Evolutionary conservation across 1,139 yeast genomes (phyloP), one percentile per base, ranked within the genome.

Genomic region (Scheffersomyces quercinus): DNA sequence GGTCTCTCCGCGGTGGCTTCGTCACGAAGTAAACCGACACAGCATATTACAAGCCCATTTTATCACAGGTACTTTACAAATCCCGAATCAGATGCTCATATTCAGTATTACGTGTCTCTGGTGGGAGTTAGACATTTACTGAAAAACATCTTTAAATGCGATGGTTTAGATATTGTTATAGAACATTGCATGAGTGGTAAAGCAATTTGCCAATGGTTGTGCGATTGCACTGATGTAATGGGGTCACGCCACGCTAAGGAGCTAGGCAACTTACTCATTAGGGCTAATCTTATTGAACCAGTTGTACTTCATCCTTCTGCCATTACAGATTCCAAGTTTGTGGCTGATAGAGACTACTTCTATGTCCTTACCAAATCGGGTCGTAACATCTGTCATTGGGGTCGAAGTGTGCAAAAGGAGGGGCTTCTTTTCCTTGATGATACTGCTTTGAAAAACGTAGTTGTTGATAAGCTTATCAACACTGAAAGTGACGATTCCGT

Each of bases 21-120:
- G 11, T n/a, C 3, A 5, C 29, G 20, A 30, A 24, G 28, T 24
- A 26, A 35, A 35, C 10, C 37, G 15, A 10, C 24, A 14, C n/a
- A 20, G 11, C 10, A 44, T 3, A 55, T 65, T 33, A 56, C 55
- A 2, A 85, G 93, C 5, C 96, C 96, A 0, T 83, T 85, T 50
- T 79, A 82, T 42, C 96, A 88, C 57, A 75, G 81, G 38, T 88
- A 79, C 57, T 89, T 88, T 63, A 83, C 93, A 9, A 90, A 91
- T 53, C 98, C 98, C 0, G 95, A 87, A 58, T 87, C 96, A 0
- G 95, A 87, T 50, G 73, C 96, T 0, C 86, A 84, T 56, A 62
- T 80, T 10, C 97, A 91, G 59, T 90, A 90, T 59, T 90, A 84
- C 56, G 81, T 78, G 1, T 81, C 93, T 0, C 55, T 70, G n/a